Evolutionary conservation across 2,329 filamentous ascomycete genomes (phyloP), one percentile per base, ranked within the genome.

Genomic region (Aspergillus sp.): DNA sequence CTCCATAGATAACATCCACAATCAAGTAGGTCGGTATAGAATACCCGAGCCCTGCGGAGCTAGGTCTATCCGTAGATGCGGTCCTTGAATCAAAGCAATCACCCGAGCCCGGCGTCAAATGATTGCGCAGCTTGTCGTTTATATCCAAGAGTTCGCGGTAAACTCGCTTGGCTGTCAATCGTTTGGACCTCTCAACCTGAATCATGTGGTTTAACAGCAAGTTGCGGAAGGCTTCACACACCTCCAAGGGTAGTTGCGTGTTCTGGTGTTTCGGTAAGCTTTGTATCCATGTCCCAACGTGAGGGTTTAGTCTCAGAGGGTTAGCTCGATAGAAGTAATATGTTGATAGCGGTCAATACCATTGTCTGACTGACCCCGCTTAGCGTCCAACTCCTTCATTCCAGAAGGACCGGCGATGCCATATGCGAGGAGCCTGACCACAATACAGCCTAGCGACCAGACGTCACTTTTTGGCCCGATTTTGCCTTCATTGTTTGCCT

Each of bases 371-470:
- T 31, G 53, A 1, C 17, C 19, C 4, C 64, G 56, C 9, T 5
- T 48, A 1, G 41, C 6, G 28, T 67, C 65, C 5, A 67, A 31
- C 0, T 43, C 22, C 17, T 23, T 31, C 43, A 67, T 41, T 15
- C 46, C 58, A 3, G 51, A 13, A 3, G 22, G 11, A 2, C 61
- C 64, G 9, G 58, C 60, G 8, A 69, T 43, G 2, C 58, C 65
- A 13, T 64, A 60, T 3, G 66, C 62, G 5, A 69, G 60, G 9
- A 69, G 25, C 5, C 64, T 60, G 17, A 61, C 60, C 23, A 70
- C 25, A 38, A 70, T 68, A 41, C 68, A 69, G 2, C 66, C 68
- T 25, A 69, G 56, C 2, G 68, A 70, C 68, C 67, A 70, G 17
- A 70, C 53, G 45, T 70, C 68, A 19, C 64, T 68, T 22, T 55